phyloP scores from a whole-genome alignment of 2,329 filamentous ascomycete genomes.

The Diaporthe caulivora region DNA sequence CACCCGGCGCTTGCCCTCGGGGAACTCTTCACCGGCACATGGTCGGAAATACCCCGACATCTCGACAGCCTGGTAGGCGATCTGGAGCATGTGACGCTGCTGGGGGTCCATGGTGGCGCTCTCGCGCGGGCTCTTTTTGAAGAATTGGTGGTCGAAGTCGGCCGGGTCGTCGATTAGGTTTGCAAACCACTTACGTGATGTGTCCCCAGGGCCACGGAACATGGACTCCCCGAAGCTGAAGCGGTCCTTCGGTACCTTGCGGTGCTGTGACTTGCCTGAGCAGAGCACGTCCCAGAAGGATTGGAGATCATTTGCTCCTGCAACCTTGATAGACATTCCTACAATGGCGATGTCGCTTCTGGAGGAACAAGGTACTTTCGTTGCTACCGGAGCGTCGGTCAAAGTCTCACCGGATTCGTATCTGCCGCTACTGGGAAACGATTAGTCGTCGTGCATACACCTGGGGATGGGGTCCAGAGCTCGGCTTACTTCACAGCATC shows the following conservation, averaged over 20 bases:
- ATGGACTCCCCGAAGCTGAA: slow-evolving; percentile 22
- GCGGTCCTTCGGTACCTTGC: slow-evolving; percentile 5
- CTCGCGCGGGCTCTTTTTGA: slow-evolving; percentile 53
- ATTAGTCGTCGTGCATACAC: no score
- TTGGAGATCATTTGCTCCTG: slow-evolving; percentile 43
- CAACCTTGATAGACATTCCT: slow-evolving; percentile 51
- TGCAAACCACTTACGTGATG: slow-evolving; percentile 39
- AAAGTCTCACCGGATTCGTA: background rate
- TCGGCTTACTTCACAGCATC: no score
- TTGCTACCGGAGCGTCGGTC: no score
- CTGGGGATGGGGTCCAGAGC: no score
- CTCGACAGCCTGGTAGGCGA: slow-evolving; percentile 55
- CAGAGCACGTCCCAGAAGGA: slow-evolving; percentile 42
- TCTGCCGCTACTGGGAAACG: background rate
- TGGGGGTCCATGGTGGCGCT: slow-evolving; percentile 54
- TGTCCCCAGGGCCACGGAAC: background rate
- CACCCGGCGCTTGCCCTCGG: slow-evolving; percentile 38
- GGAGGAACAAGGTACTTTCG: background rate
- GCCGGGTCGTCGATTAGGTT: slow-evolving; percentile 45
- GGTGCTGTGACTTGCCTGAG: slow-evolving; percentile 33
- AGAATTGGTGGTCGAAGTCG: slow-evolving; percentile 56
- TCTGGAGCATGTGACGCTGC: slow-evolving; percentile 53
- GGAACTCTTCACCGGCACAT: no score
- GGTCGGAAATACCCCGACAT: slow-evolving; percentile 41
- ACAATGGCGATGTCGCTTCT: slow-evolving; percentile 51